Evolutionary conservation across 495 filamentous ascomycete species (phyloP).

Genomic region (Talaromyces proteolyticus): DNA sequence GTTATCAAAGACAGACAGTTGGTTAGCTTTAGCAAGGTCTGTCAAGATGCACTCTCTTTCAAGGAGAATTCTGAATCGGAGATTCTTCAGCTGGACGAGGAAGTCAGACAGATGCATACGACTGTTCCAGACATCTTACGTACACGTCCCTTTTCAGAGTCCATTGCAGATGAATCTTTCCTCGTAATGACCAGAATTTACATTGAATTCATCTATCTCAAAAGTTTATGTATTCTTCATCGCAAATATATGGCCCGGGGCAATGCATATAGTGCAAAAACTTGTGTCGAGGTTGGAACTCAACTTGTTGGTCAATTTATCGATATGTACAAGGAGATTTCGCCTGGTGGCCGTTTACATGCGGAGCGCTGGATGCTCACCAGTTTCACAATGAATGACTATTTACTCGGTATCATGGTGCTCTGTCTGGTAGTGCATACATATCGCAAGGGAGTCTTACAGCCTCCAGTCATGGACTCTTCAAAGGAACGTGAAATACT

Average conservation of each 20-base stretch:
- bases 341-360: constrained; percentile 13
- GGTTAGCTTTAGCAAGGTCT: constrained; percentile 20
- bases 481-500: not conserved
- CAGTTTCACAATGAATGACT: constrained; percentile 17
- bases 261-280: constrained; percentile 6
- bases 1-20: constrained; percentile 27
- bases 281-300: constrained; percentile 14
- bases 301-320: constrained; percentile 12
- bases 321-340: constrained; percentile 12
- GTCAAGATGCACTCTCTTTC: constrained; percentile 19
- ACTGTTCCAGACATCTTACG: constrained; percentile 18
- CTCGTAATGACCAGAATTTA: constrained; percentile 22
- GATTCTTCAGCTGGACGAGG: constrained; percentile 23
- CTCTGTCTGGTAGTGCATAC: constrained; percentile 11
- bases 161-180: constrained; percentile 26
- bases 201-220: constrained; percentile 17
- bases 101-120: constrained; percentile 14
- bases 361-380: constrained; percentile 16
- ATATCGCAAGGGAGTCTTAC: not conserved
- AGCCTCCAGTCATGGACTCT: not conserved
- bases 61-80: constrained; percentile 20
- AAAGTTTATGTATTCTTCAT: constrained; percentile 32
- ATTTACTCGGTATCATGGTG: constrained; percentile 12
- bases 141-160: constrained; percentile 21
- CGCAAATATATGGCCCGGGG: constrained; percentile 21